phyloP scores from a whole-genome alignment of 352 stramenopile species.

The Lagenidium sp. region DNA sequence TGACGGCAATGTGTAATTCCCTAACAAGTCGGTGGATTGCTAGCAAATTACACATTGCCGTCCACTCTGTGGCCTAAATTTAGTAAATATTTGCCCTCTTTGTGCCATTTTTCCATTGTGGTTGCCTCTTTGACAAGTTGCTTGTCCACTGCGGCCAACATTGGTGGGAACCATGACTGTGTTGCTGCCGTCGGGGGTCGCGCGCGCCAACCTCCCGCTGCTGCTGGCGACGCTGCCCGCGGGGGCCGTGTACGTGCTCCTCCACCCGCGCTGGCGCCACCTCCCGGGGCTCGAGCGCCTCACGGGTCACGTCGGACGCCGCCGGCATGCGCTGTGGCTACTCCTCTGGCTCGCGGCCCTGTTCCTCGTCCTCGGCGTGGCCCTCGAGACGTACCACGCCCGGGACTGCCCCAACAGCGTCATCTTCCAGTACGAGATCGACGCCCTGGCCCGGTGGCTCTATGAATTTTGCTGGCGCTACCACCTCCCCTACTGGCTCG shows the following conservation, averaged over 20 bases:
- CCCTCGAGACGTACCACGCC: constrained; percentile 54
- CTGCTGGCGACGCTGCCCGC: constrained; percentile 19
- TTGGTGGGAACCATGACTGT: constrained; percentile 40
- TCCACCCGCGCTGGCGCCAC: constrained; percentile 34
- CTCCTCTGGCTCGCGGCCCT: constrained; percentile 24
- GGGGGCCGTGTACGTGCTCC: constrained; percentile 17
- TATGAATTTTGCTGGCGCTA: constrained; percentile 43
- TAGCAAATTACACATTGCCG: too few species aligned
- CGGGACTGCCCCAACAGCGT: constrained; percentile 50
- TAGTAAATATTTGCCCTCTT: too few species aligned
- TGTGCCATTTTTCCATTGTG: too few species aligned
- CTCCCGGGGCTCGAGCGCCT: constrained; percentile 17
- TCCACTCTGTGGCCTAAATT: too few species aligned
- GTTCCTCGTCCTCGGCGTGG: constrained; percentile 26
- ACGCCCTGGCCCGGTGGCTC: constrained; percentile 50
- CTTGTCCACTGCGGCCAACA: too few species aligned
- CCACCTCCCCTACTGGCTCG: constrained; percentile 50
- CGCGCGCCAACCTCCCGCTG: constrained; percentile 61
- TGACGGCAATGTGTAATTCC: too few species aligned
- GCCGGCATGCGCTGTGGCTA: constrained; percentile 22
- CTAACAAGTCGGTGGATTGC: too few species aligned
- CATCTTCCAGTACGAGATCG: constrained; percentile 64
- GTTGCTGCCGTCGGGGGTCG: constrained; percentile 71
- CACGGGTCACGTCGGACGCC: constrained; percentile 1
- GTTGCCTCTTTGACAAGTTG: too few species aligned